A percentile compares a stretch with the other conserved stretches of the same genome.
Conservation (phyloP, 371 early-diverging fungal species). For the Mycotypha africana region DNA sequence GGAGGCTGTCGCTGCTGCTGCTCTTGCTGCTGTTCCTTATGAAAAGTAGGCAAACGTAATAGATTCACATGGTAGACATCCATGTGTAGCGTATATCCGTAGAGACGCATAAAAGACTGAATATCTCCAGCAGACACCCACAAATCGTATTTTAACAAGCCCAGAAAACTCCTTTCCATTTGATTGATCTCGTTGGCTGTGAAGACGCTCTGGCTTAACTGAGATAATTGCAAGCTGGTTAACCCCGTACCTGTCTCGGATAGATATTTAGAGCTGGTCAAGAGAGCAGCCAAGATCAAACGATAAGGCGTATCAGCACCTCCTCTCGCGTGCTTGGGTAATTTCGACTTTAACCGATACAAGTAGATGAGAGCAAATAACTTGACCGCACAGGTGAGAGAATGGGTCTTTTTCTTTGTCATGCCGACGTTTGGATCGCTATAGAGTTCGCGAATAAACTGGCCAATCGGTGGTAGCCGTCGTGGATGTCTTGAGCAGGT, state of each 20-base stretch:
- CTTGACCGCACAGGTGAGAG: slow-evolving; percentile 11
- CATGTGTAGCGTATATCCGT: slow-evolving; percentile 13
- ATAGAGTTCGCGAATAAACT: slow-evolving; percentile 8
- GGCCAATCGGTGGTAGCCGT: slow-evolving; percentile 10
- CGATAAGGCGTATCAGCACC: slow-evolving; percentile 61
- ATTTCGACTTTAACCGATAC: slow-evolving; percentile 46
- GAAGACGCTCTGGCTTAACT: slow-evolving; percentile 49
- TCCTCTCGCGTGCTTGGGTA: slow-evolving; percentile 52
- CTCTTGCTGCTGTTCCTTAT: too few species aligned
- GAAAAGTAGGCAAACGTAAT: too few species aligned
- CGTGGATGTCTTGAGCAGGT: slow-evolving; percentile 1
- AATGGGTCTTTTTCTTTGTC: background rate
- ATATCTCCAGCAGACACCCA: slow-evolving; percentile 20
- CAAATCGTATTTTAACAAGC: slow-evolving; percentile 30
- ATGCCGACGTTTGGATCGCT: background rate
- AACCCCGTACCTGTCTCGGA: slow-evolving; percentile 20
- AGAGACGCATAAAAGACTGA: slow-evolving; percentile 14
- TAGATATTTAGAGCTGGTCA: slow-evolving; percentile 49
- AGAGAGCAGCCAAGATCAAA: slow-evolving; percentile 57
- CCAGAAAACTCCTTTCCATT: slow-evolving; percentile 62
- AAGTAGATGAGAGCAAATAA: slow-evolving; percentile 53
- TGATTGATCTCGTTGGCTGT: slow-evolving; percentile 49
- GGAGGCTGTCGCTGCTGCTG: too few species aligned
- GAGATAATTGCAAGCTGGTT: slow-evolving; percentile 26
- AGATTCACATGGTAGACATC: slow-evolving; percentile 3